Evolutionary conservation across 2,329 filamentous ascomycete species (phyloP), one percentile per base, ranked within the genome.

Genomic region (Periconia macrospinosa): DNA sequence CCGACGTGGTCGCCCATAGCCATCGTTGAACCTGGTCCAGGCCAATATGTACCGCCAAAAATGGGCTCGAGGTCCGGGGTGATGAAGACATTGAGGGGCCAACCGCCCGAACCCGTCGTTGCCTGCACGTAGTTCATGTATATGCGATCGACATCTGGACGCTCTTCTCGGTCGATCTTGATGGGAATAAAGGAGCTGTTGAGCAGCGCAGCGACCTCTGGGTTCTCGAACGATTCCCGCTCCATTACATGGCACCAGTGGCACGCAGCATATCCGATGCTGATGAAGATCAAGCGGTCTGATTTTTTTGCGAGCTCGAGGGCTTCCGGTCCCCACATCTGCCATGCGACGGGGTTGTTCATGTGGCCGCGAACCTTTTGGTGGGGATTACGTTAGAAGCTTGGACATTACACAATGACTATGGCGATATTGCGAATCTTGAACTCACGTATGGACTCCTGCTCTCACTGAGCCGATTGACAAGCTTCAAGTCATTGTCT

Each of bases 111-210:
- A 18, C 90, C 92, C 54, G 89, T 96, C 11, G 94, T 93, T 1
- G 93, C 93, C 72, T 97, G 92, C 41, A 96, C 88, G 73, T 96
- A 99, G 77, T 96, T 96, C 91, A 97, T 97, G 74, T 97, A 97
- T 60, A 97, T 92, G 57, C 90, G 87, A 69, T 99, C 94, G 59
- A 97, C 86, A 69, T 97, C 92, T 9, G 93, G 93, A 23, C 93
- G 86, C 75, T 96, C 91, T 75, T 99, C 94, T 55, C 92, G 86
- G 74, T 99, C 94, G 67, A 97, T 85, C 65, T 97, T 89, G 71
- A 97, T 86, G 3, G 94, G 93, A 43, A 99, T 86, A 73, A 97
- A 99, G 53, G 86, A 84, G 56, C 87, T 81, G 77, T 97, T 99
- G 35, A 99, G 81, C 53, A 96, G 81, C 20, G 84, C 77, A 15